A percentile compares a stretch with the other conserved stretches of the same genome.
phyloP scores from a whole-genome alignment of 1,284 basidiomycete genomes.

The Tilletiopsis washingtonensis region DNA sequence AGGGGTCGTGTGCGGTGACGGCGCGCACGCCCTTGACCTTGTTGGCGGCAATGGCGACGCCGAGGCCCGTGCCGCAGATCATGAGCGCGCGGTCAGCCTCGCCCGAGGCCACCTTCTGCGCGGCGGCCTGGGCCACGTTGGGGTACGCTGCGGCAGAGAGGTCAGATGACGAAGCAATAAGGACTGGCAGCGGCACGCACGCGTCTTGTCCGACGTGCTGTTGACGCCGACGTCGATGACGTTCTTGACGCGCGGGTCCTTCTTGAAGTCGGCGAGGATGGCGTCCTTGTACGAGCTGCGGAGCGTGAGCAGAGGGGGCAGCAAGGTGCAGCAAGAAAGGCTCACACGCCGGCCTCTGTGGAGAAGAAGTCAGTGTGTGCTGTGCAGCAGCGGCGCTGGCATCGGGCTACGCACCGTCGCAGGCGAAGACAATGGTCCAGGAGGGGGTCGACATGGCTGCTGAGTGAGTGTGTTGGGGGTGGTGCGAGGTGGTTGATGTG shows the following conservation, averaged over 20 bases:
- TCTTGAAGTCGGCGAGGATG: slow-evolving; percentile 26
- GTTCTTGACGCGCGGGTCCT: slow-evolving; percentile 27
- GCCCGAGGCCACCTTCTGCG: slow-evolving; percentile 48
- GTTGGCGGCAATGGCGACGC: slow-evolving; percentile 50
- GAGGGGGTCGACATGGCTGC: slow-evolving; percentile 7
- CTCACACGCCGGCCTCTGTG: background rate
- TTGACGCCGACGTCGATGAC: slow-evolving; percentile 35
- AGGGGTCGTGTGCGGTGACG: slow-evolving; percentile 50
- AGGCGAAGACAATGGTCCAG: slow-evolving; percentile 12
- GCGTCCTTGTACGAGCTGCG: slow-evolving; percentile 32
- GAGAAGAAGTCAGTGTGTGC: background rate
- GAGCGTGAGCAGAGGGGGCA: slow-evolving; percentile 11
- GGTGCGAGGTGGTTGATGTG: too few species aligned
- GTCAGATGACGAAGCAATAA: background rate
- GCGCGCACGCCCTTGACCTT: slow-evolving; percentile 49
- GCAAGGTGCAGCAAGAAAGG: too few species aligned
- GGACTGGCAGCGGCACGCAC: too few species aligned
- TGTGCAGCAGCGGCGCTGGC: background rate
- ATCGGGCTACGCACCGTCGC: slow-evolving; percentile 6
- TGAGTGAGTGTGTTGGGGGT: too few species aligned
- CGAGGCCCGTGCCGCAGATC: slow-evolving; percentile 51
- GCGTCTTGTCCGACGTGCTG: slow-evolving; percentile 40
- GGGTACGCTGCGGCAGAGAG: slow-evolving; percentile 47
- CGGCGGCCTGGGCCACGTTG: slow-evolving; percentile 50
- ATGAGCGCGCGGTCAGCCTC: slow-evolving; percentile 51